These are phyloP conservation scores for Gamsiella multidivaricata DNA, from an alignment of 192 early-diverging fungal species.

Conservation along the genomic window DNA sequence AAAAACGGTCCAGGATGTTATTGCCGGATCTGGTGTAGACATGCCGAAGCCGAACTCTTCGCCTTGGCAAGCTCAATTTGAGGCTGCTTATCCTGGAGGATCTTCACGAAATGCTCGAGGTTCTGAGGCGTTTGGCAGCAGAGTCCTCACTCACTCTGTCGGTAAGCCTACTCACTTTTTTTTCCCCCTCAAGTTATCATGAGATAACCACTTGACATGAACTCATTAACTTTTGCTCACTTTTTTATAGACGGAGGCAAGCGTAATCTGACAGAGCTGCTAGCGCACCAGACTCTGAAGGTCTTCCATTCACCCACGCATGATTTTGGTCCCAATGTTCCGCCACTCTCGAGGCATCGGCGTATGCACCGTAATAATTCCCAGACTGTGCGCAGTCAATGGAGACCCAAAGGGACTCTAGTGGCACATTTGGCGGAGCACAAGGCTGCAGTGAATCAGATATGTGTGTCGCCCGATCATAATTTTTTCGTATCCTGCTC, in stretches of 20 bases:
- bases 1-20: slow-evolving; percentile 30
- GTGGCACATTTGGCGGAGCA: slow-evolving; percentile 89
- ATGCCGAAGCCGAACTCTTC: slow-evolving; percentile 36
- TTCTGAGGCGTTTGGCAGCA: slow-evolving; percentile 15
- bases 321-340: slow-evolving; percentile 40
- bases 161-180: slow-evolving; percentile 7
- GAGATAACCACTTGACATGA: no score
- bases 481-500: slow-evolving; percentile 84
- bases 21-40: slow-evolving; percentile 46
- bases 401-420: slow-evolving; percentile 63
- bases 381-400: slow-evolving; percentile 41
- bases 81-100: slow-evolving; percentile 18
- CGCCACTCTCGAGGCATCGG: slow-evolving; percentile 29
- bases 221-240: background rate
- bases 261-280: slow-evolving; percentile 26
- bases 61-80: slow-evolving; percentile 41
- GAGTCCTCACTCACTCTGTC: slow-evolving; percentile 17
- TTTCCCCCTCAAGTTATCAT: background rate
- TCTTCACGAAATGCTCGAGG: background rate
- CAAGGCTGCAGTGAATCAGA: slow-evolving; percentile 76
- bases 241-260: slow-evolving; percentile 29
- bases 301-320: slow-evolving; percentile 48
- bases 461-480: slow-evolving; percentile 76
- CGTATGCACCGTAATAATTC: slow-evolving; percentile 42
- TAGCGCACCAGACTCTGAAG: slow-evolving; percentile 41